Evolutionary conservation across 768 basidiomycete species (phyloP), one percentile per base, ranked within the genome.

Genomic region (Solioccasus polychromus): DNA sequence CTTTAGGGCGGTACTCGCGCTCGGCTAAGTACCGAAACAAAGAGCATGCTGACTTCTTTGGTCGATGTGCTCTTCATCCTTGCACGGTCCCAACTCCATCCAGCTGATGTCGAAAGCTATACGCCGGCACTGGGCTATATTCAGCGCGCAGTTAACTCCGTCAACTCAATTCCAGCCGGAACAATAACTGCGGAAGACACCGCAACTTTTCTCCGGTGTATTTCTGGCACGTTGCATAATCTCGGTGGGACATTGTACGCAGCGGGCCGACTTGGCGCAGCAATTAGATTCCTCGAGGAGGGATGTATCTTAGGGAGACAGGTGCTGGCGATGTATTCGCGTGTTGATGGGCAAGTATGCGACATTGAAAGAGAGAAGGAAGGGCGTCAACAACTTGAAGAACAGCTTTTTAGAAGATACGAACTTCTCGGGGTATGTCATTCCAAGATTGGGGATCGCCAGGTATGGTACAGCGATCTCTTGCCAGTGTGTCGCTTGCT

Each of bases 391-490:
- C 76, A 79, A 51, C 69, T 89, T 2, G 75, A 79, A 46, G 80
- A 82, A 25, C 82, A 85, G 49, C 54, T 92, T 22, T 78, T 76
- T 51, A 74, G 83, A 18, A 70, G 92, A 36, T 94, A 84, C 78
- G 91, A 96, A 66, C 62, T 95, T 24, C 69, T 94, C 20, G 92
- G 78, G 0, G 79, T 85, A 4, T 92, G 89, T 60, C 82, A 80
- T 57, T 74, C 77, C 23, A 92, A 88, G 63, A 81, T 82, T 22
- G 85, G 84, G 0, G 86, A 95, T 53, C 75, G 85, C 18, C 78
- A 77, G 76, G 92, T 89, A 35, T 24, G 72, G 40, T 50, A 11
- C 22, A n/a, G 20, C 43, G 14, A 31, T 40, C 41, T 35, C 43
- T 47, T 18, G 11, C 2, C 0, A 26, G n/a, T 7, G n/a, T 12